Evolutionary conservation across 2,329 filamentous ascomycete species (phyloP).

Genomic region (Exophiala lecanii-corni): DNA sequence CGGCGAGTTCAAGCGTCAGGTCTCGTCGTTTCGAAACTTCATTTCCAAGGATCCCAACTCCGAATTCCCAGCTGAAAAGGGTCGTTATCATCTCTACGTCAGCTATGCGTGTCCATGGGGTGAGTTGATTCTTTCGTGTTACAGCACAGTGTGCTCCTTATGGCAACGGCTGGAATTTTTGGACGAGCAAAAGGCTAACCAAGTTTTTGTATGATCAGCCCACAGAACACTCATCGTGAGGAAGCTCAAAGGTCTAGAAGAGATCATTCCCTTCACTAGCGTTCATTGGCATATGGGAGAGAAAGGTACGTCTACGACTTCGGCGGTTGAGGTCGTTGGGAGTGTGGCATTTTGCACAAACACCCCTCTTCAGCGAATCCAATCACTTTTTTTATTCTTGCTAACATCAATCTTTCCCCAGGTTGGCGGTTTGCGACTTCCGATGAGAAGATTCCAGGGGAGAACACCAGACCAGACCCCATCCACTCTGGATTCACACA

Average conservation of each 20-base stretch:
- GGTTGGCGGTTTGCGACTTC: slow-evolving; percentile 78
- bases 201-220: too few relatives aligned
- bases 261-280: slow-evolving; percentile 71
- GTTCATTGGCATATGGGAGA: slow-evolving; percentile 87
- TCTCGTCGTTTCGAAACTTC: slow-evolving; percentile 74
- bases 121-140: slow-evolving; percentile 31
- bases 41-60: slow-evolving; percentile 69
- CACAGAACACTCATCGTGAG: slow-evolving; percentile 82
- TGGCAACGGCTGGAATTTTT: too few relatives aligned
- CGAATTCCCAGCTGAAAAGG: slow-evolving; percentile 78
- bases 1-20: slow-evolving; percentile 89
- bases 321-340: too few relatives aligned
- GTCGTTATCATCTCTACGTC: slow-evolving; percentile 89
- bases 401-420: slow-evolving; percentile 14
- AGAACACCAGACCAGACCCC: slow-evolving; percentile 50
- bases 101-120: slow-evolving; percentile 92
- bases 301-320: slow-evolving; percentile 46
- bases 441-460: slow-evolving; percentile 56
- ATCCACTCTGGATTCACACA: slow-evolving; percentile 65
- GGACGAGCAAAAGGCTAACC: too few relatives aligned
- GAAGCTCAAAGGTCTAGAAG: slow-evolving; percentile 86
- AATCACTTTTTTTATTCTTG: background rate
- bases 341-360: too few relatives aligned
- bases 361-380: background rate
- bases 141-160: slow-evolving; percentile 5